A percentile compares a stretch with the other conserved stretches of the same genome.
Conservation (phyloP, 805 yeast genomes). For the Yamadazyma kitorensis region DNA sequence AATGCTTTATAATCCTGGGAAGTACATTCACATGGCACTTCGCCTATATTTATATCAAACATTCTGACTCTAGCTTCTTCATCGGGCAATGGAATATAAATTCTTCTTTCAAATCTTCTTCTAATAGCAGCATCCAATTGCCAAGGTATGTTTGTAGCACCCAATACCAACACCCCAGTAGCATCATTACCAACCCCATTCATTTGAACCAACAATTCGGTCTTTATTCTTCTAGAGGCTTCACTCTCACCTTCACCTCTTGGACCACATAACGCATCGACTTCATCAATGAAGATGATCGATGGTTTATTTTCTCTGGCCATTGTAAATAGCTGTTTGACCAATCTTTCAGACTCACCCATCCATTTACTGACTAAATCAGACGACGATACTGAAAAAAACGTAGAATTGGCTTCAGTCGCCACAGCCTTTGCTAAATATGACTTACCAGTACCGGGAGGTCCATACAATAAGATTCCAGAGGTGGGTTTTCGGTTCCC, state of each 20-base stretch:
- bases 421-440: conserved; percentile 97
- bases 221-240: conserved; percentile 92
- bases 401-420: conserved; percentile 96
- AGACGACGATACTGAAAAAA: conserved; percentile 92
- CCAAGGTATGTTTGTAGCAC: conserved; percentile 99
- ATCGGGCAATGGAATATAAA: conserved; percentile 93
- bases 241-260: conserved; percentile 98
- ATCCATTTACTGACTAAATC: conserved; percentile 98
- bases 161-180: conserved; percentile 86
- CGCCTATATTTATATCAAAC: conserved; percentile 92
- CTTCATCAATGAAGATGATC: conserved; percentile 95
- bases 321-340: conserved; percentile 90
- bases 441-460: conserved; percentile 98
- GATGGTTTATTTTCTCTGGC: conserved; percentile 96
- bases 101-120: conserved; percentile 93
- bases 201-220: conserved; percentile 96
- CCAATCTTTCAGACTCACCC: conserved; percentile 97
- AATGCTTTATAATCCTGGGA: conserved; percentile 71
- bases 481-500: conserved; percentile 92
- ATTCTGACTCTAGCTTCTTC: conserved; percentile 86
- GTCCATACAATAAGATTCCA: conserved; percentile 71
- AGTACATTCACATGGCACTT: conserved; percentile 77
- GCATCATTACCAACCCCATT: conserved; percentile 98
- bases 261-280: conserved; percentile 96
- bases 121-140: conserved; percentile 96